Conservation (phyloP, 2,329 filamentous ascomycete genomes). For the Iodosphaeria phyllophila region DNA sequence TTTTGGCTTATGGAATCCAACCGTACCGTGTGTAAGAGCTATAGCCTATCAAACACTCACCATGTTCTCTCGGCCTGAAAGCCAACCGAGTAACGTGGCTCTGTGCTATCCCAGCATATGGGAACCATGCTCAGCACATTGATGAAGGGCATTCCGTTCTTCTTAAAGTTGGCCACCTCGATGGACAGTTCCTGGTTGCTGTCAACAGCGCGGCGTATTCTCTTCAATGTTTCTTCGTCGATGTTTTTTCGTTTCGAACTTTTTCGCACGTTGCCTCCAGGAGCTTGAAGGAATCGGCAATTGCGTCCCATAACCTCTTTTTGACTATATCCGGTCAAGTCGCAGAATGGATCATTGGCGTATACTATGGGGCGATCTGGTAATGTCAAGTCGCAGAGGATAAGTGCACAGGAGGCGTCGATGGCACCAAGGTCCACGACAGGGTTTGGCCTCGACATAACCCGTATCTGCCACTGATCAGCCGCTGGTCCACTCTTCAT, state of each 20-base stretch:
- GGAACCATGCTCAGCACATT: constrained; percentile 79
- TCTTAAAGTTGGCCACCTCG: constrained; percentile 59
- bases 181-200: constrained; percentile 26
- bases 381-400: constrained; percentile 60
- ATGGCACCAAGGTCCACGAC: constrained; percentile 65
- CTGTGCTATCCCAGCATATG: constrained; percentile 44
- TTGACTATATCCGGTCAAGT: constrained; percentile 60
- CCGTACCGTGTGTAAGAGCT: too few species aligned
- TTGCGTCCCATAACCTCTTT: constrained; percentile 62
- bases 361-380: constrained; percentile 70
- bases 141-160: constrained; percentile 61
- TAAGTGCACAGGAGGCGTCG: constrained; percentile 67
- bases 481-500: not conserved
- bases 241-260: constrained; percentile 44
- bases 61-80: constrained; percentile 45
- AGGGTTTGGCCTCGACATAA: constrained; percentile 53
- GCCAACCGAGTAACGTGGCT: constrained; percentile 58
- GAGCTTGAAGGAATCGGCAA: constrained; percentile 69
- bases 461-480: constrained; percentile 25
- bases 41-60: too few species aligned
- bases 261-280: constrained; percentile 43
- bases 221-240: constrained; percentile 43
- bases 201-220: constrained; percentile 26
- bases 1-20: too few species aligned
- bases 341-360: constrained; percentile 61